Evolutionary conservation across 2,329 filamentous ascomycete species (phyloP), one percentile per base, ranked within the genome.

Genomic region (Cladorrhinum sp.): DNA sequence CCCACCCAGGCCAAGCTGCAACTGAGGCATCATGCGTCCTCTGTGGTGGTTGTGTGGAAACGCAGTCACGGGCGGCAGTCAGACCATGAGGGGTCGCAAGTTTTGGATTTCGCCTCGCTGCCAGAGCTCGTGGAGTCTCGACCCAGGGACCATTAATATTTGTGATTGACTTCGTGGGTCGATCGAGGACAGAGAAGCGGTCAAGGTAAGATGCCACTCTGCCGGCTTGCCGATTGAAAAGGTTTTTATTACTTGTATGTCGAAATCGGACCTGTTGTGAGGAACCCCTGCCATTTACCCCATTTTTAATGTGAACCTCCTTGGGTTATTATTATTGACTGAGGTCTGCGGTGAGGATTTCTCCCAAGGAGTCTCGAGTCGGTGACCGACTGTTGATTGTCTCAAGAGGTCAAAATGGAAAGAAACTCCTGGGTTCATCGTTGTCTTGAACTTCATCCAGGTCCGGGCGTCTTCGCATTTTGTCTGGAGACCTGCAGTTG

Each of bases 1-100:
- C 62, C 64, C 64, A 62, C 59, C 64, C 59, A 48, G 52, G 57
- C 39, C 59, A 55, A 60, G 57, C 57, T 57, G 57, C 61, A 60
- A 60, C 55, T 48, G 48, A 66, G 58, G 61, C 61, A 67, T 68
- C 65, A 68, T 68, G 66, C 65, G 64, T 55, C 53, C 62, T 23
- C n/a, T 49, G 54, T 60, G 52, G 48, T 64, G 64, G 64, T 64
- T 65, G 57, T 55, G 60, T 54, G 63, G 60, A 55, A 56, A 62
- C 62, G 10, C 39, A 23, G 42, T 18, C 16, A 46, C 42, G 18
- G 42, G 16, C 23, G 23, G 33, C 54, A 56, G 50, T 46, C 51
- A 54, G 62, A 55, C 57, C 57, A 57, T 42, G 49, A 54, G 61
- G 33, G 42, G 48, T 18, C 12, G 21, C 26, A n/a, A 42, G n/a